Percentiles rank a stretch among this genome's conserved stretches.
phyloP scores from a whole-genome alignment of 257 asterid species.

The Nicotiana undulata region DNA sequence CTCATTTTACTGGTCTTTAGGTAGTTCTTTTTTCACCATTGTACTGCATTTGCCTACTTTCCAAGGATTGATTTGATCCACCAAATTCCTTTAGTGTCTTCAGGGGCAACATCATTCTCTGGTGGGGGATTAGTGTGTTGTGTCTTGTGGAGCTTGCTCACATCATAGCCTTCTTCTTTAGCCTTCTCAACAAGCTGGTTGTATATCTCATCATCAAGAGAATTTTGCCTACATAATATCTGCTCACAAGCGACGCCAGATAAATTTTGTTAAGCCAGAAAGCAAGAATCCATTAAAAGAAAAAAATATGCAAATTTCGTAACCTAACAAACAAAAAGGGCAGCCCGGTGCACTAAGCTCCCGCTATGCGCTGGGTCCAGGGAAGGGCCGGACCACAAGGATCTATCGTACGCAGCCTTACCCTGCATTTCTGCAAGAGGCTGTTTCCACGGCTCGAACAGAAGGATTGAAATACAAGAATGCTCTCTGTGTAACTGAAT shows the following conservation, averaged over 20 bases:
- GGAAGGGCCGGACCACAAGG: too few species aligned
- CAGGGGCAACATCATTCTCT: slow-evolving; percentile 26
- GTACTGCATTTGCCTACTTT: slow-evolving; percentile 18
- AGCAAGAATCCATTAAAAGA: background rate
- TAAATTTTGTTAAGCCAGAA: background rate
- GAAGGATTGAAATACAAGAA: background rate
- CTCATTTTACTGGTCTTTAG: background rate
- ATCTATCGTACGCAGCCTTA: too few species aligned
- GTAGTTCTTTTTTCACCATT: background rate
- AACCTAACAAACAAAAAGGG: background rate
- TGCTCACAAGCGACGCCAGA: slow-evolving; percentile 13
- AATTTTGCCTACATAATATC: slow-evolving; percentile 52
- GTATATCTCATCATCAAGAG: slow-evolving; percentile 46
- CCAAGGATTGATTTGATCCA: slow-evolving; percentile 84
- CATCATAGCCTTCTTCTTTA: slow-evolving; percentile 60
- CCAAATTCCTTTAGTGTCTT: slow-evolving; percentile 67
- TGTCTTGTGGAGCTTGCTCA: slow-evolving; percentile 63
- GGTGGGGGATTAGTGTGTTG: slow-evolving; percentile 55
- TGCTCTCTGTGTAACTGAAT: background rate
- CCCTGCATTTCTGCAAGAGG: too few species aligned
- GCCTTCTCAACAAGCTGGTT: slow-evolving; percentile 53
- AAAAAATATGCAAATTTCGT: background rate
- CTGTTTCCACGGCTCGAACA: too few species aligned
- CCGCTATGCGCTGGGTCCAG: too few species aligned
- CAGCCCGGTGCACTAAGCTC: too few species aligned